Evolutionary conservation across 257 asterid genomes (phyloP).

Genomic region (Solanum sitiens): DNA sequence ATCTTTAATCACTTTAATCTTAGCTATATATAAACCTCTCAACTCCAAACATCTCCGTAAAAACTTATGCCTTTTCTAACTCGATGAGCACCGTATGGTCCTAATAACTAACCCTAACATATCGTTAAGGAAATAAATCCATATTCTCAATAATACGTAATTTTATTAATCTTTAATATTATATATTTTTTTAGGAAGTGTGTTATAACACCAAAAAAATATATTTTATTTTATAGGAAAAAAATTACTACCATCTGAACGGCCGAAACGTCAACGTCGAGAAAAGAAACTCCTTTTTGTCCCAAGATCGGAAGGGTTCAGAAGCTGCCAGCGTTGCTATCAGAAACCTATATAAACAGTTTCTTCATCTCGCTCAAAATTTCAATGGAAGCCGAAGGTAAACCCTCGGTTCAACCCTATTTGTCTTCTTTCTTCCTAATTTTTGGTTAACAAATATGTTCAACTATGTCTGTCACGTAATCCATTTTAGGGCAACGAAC

Average conservation of each 20-base stretch:
- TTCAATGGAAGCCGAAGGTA: constrained; percentile 78
- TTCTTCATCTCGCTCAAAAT: not conserved
- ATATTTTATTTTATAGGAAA: not conserved
- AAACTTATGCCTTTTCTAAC: not conserved
- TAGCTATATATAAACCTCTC: not conserved
- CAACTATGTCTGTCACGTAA: not conserved
- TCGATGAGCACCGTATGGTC: not conserved
- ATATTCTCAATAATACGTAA: not conserved
- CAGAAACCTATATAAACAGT: not conserved
- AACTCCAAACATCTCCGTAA: not conserved
- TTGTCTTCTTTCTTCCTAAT: not conserved
- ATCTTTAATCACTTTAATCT: not conserved
- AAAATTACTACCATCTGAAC: not conserved
- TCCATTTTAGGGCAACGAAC: constrained; percentile 60
- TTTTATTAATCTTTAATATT: not conserved
- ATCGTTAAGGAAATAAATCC: not conserved
- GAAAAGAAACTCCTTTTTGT: not conserved
- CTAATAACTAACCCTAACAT: not conserved
- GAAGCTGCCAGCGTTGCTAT: not conserved
- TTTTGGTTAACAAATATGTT: not conserved
- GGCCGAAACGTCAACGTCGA: not conserved
- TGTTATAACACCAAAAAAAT: not conserved
- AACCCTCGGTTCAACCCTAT: constrained; percentile 24
- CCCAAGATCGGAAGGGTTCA: not conserved
- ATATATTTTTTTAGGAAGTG: not conserved